Conservation (phyloP, 1,139 yeast species). For the Meyerozyma smithsonii region DNA sequence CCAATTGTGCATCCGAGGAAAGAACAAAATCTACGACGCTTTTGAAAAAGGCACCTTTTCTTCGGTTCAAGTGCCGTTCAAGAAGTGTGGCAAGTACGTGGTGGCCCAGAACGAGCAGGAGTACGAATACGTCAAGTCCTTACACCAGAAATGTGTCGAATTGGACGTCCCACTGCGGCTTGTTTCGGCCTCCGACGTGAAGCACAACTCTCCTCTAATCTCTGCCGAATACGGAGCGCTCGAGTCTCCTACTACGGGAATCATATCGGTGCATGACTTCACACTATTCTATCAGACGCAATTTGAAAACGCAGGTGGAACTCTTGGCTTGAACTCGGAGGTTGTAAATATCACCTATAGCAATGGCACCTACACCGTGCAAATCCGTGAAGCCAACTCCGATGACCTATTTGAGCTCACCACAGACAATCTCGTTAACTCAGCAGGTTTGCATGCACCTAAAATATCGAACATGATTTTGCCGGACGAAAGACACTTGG, state of each 20-base stretch:
- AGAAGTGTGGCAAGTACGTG: slow-evolving; percentile 80
- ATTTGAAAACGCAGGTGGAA: slow-evolving; percentile 55
- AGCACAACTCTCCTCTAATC: slow-evolving; percentile 58
- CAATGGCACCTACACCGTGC: slow-evolving; percentile 22
- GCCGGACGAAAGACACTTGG: slow-evolving; percentile 56
- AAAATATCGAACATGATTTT: slow-evolving; percentile 61
- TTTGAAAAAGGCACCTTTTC: slow-evolving; percentile 37
- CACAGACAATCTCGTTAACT: slow-evolving; percentile 59
- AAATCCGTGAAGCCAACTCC: slow-evolving; percentile 27
- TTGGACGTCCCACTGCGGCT: slow-evolving; percentile 59
- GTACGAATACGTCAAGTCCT: slow-evolving; percentile 48
- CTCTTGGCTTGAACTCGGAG: slow-evolving; percentile 56
- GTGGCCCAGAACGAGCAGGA: slow-evolving; percentile 75
- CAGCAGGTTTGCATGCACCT: slow-evolving; percentile 79
- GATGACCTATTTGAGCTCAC: slow-evolving; percentile 42
- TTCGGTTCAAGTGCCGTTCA: slow-evolving; percentile 41
- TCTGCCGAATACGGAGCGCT: slow-evolving; percentile 57
- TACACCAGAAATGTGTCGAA: slow-evolving; percentile 45
- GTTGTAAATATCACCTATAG: slow-evolving; percentile 42
- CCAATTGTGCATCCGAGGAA: slow-evolving; percentile 69
- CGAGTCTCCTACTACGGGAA: slow-evolving; percentile 83
- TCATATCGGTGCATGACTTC: slow-evolving; percentile 74
- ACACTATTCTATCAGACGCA: slow-evolving; percentile 54
- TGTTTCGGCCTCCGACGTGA: slow-evolving; percentile 41
- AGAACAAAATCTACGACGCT: slow-evolving; percentile 53